Evolutionary conservation across 805 yeast genomes (phyloP), one percentile per base, ranked within the genome.

Genomic region (Candida rishiriensis): DNA sequence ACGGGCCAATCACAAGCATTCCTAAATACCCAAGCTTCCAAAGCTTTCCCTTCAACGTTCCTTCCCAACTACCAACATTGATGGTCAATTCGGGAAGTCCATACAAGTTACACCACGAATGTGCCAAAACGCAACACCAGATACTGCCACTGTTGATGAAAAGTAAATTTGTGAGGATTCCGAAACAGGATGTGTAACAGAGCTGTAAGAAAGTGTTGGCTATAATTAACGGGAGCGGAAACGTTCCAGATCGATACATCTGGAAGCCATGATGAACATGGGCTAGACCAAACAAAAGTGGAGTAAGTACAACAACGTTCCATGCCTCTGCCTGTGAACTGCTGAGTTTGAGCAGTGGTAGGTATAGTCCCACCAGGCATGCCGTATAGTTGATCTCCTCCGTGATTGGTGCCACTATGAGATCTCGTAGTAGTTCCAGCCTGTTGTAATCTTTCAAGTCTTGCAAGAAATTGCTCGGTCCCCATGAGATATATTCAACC

Each of bases 351-450:
- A 9, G 21, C 3, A 47, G 39, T 12, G 47, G 43, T 15, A 54
- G 39, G 32, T 54, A 51, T 17, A 63, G 44, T 38, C 64, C 50
- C 45, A 68, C 45, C 48, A 75, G 46, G 51, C 72, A 57, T 0
- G 83, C 69, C 2, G 95, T 69, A 57, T 81, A 88, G 1, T 85
- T 74, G 28, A 86, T 49, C 57, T 88, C 96, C 58, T 88, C 96
- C 0, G 91, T 80, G 2, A 83, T 38, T 3, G 96, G 96, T 0
- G 89, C 96, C 34, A 83, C 66, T 0, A 85, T 43, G 38, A 78
- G 70, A 57, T 83, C 81, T 46, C 93, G 62, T 18, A 79, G 30
- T 1, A 80, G 79, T 21, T 63, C 59, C 3, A 76, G 33, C 7
- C 37, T 28, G 3, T 46, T 43, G 15, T 40, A 36, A 3, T 33